A percentile compares a stretch with the other conserved stretches of the same genome.
Conservation (phyloP, 2,329 filamentous ascomycete species). For the Ascochyta lentis region DNA sequence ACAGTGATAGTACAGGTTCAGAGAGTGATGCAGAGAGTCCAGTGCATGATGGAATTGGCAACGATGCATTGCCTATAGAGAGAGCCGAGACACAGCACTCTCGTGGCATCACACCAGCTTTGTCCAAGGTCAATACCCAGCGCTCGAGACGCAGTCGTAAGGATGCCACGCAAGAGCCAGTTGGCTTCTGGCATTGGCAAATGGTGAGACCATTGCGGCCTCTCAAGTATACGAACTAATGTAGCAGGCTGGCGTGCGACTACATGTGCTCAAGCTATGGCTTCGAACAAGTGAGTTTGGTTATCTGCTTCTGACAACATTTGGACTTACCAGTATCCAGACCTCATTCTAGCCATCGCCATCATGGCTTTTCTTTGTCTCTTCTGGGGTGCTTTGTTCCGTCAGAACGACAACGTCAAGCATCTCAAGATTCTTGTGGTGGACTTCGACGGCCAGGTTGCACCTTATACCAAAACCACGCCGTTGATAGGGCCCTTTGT, state of each 20-base stretch:
- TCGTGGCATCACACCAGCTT: conserved; percentile 6
- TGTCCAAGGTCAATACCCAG: conserved; percentile 17
- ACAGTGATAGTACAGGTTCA: conserved; percentile 15
- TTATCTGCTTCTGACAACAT: too few species aligned
- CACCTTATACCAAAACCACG: conserved; percentile 53
- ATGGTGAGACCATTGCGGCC: conserved; percentile 23
- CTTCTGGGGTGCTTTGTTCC: conserved; percentile 42
- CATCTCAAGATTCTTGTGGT: conserved; percentile 64
- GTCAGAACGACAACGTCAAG: conserved; percentile 26
- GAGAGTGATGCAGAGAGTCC: conserved; percentile 15
- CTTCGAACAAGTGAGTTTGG: conserved; percentile 31
- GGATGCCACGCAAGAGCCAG: conserved; percentile 21
- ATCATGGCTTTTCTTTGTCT: conserved; percentile 36
- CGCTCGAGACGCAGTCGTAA: conserved; percentile 31
- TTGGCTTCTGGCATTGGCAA: conserved; percentile 39
- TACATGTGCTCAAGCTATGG: conserved; percentile 41
- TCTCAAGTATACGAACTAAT: not conserved
- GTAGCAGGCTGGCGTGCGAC: conserved; percentile 31
- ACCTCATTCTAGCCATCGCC: conserved; percentile 24
- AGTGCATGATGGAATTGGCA: not conserved
- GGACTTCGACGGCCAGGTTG: conserved; percentile 63
- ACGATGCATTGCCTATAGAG: conserved; percentile 22
- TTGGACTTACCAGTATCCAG: conserved; percentile 14
- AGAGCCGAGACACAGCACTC: conserved; percentile 31
- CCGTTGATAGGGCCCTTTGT: conserved; percentile 64